A percentile compares a stretch with the other conserved stretches of the same genome.
Evolutionary conservation across 371 early-diverging fungal species (phyloP).

Genomic region (Batkoa obscura): DNA sequence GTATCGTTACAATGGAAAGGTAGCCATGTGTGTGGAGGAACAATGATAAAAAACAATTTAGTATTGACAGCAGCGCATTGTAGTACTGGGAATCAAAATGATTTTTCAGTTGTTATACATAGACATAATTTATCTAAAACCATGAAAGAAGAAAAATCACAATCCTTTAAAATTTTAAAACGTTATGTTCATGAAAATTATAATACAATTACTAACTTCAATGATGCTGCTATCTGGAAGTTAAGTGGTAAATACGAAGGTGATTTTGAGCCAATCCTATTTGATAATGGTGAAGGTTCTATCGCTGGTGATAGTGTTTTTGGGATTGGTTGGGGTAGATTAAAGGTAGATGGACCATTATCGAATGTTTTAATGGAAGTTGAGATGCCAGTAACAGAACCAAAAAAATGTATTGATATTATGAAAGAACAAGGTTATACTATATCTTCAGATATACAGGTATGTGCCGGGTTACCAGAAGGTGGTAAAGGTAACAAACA

Average conservation of each 20-base stretch:
- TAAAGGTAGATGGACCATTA: background rate
- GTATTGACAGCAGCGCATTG: constrained; percentile 5
- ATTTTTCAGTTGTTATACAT: constrained; percentile 1
- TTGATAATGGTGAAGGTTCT: background rate
- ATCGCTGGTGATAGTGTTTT: background rate
- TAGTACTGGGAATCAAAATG: background rate
- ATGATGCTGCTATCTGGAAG: constrained; percentile 5
- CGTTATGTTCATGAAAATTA: constrained; percentile 1
- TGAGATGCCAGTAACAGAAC: background rate
- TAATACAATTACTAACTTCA: background rate
- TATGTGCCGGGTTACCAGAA: constrained; percentile 3
- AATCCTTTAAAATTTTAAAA: background rate
- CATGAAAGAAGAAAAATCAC: background rate
- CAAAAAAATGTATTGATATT: background rate
- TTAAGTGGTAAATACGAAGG: background rate
- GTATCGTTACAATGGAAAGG: constrained; percentile 4
- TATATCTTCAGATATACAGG: background rate
- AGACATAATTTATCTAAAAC: background rate
- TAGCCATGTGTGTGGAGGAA: constrained; percentile 4
- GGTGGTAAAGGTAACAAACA: background rate
- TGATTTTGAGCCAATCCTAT: background rate
- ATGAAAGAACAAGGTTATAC: constrained; percentile 1
- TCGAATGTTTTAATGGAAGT: constrained; percentile 2
- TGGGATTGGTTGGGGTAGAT: constrained; percentile 5
- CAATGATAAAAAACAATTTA: background rate